A percentile compares a stretch with the other conserved stretches of the same genome.
Conservation (phyloP, 352 stramenopile genomes). For the Phytophthora pseudosyringae region DNA sequence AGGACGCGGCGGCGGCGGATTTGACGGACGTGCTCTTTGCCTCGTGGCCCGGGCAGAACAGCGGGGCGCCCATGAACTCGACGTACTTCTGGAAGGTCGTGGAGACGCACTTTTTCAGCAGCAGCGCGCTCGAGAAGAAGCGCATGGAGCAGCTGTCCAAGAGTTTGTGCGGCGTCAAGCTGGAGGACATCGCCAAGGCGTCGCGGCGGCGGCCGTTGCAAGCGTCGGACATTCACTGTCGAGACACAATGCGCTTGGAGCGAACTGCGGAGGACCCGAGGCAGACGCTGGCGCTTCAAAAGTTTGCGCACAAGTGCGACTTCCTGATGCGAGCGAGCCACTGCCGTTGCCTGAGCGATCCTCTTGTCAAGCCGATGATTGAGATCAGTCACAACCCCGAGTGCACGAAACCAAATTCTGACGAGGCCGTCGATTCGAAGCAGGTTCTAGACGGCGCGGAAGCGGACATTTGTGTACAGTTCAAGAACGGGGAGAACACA, state of each 20-base stretch:
- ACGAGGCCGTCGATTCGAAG: background rate
- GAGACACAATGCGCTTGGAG: conserved; percentile 69
- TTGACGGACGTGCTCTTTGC: conserved; percentile 81
- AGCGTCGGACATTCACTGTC: conserved; percentile 60
- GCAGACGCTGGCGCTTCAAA: conserved; percentile 50
- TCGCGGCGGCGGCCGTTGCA: conserved; percentile 35
- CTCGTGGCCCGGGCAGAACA: conserved; percentile 78
- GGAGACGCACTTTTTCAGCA: conserved; percentile 72
- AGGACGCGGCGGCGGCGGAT: conserved; percentile 44
- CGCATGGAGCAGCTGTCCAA: conserved; percentile 77
- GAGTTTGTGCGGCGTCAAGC: conserved; percentile 66
- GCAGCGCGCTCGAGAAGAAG: conserved; percentile 67
- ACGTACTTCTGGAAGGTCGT: conserved; percentile 84
- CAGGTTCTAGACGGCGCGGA: conserved; percentile 24
- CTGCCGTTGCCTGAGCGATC: conserved; percentile 64
- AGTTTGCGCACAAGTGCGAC: conserved; percentile 76
- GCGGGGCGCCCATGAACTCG: conserved; percentile 74
- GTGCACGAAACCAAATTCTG: conserved; percentile 2
- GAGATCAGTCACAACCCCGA: conserved; percentile 43
- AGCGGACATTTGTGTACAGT: conserved; percentile 46
- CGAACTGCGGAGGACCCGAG: conserved; percentile 38
- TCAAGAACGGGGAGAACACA: conserved; percentile 40
- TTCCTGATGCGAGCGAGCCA: conserved; percentile 81
- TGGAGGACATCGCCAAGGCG: conserved; percentile 67
- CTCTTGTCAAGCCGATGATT: conserved; percentile 52